Base-by-base conservation (phyloP, 2,329 filamentous ascomycete genomes). In the Pseudogymnoascus sp. region DNA sequence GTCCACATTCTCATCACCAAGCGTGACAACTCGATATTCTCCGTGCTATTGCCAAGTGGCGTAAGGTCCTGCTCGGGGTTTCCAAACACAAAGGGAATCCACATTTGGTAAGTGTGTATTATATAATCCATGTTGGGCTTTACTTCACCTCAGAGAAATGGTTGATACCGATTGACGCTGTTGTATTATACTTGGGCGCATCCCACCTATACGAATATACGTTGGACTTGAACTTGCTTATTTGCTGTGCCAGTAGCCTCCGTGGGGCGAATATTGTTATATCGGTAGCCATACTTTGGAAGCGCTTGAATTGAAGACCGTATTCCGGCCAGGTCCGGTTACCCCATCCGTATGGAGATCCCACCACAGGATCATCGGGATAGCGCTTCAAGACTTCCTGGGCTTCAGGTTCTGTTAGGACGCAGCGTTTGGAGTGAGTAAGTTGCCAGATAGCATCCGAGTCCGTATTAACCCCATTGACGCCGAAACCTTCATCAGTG, bases 391-490 rank as follows among this genome's bases (percentile, higher is more conserved):
- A 72, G 53, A 81, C 73, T 16, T 67, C 68, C 44, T 74, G 68
- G 2, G 76, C 71, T 31, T 56, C 14, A 2, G n/a, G 47, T 25
- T 56, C 47, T 68, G 67, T 66, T 67, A 68, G 25, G 65, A 67
- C 67, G 66, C 64, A 60, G 40, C 59, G 33, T 21, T 33, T 47
- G 21, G 37, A 44, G 12, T 33, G 37, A 10, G 60, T 38, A 12
- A 33, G 40, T 16, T 38, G 85, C 82, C 59, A 6, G 25, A 56
- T 11, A 31, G 47, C 47, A 56, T 83, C 77, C 14, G 74, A 77
- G 10, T 77, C 80, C 0, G 79, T 82, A 69, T 85, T 80, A 65
- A 86, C 79, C 18, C 61, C 3, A 4, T 25, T 59, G 12, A 79
- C 77, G 0, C 77, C 80, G 28, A 68, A 67, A 4, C 71, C 73